Evolutionary conservation across 2,329 filamentous ascomycete species (phyloP).

Genomic region (Pseudogymnoascus sp.): DNA sequence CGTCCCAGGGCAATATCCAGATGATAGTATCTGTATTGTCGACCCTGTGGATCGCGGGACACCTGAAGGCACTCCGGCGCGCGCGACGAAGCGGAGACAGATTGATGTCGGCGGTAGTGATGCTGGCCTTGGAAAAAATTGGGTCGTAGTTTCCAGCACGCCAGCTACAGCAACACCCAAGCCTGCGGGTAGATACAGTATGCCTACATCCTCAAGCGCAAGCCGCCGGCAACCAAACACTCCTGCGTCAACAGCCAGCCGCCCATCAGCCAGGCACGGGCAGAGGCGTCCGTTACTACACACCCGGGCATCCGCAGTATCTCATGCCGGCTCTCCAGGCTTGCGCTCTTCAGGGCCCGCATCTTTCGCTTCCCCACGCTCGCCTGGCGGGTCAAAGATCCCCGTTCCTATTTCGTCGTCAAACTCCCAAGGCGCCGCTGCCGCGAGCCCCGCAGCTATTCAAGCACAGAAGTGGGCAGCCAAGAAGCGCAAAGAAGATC

Average conservation of each 20-base stretch:
- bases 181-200: conserved; percentile 19
- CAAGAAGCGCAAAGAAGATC: conserved; percentile 62
- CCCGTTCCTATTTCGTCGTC: conserved; percentile 1
- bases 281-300: conserved; percentile 28
- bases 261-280: conserved; percentile 26
- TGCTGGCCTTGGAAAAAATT: conserved; percentile 55
- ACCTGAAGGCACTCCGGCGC: conserved; percentile 31
- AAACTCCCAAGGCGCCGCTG: conserved; percentile 1
- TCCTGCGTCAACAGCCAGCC: conserved; percentile 19
- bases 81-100: conserved; percentile 40
- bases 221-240: conserved; percentile 10
- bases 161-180: conserved; percentile 12
- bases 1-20: conserved; percentile 46
- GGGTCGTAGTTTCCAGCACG: conserved; percentile 52
- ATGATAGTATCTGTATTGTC: conserved; percentile 36
- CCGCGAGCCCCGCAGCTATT: conserved; percentile 33
- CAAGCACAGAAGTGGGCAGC: conserved; percentile 69
- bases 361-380: conserved; percentile 44
- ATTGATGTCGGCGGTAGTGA: conserved; percentile 35
- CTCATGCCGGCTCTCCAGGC: conserved; percentile 38
- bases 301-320: conserved; percentile 35
- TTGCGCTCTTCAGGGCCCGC: conserved; percentile 38
- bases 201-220: conserved; percentile 23
- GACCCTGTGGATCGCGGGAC: conserved; percentile 33
- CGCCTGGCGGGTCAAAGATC: conserved; percentile 24